A percentile compares a stretch with the other conserved stretches of the same genome.
Conservation (phyloP, 2,329 filamentous ascomycete species). For the Pyricularia grisea region DNA sequence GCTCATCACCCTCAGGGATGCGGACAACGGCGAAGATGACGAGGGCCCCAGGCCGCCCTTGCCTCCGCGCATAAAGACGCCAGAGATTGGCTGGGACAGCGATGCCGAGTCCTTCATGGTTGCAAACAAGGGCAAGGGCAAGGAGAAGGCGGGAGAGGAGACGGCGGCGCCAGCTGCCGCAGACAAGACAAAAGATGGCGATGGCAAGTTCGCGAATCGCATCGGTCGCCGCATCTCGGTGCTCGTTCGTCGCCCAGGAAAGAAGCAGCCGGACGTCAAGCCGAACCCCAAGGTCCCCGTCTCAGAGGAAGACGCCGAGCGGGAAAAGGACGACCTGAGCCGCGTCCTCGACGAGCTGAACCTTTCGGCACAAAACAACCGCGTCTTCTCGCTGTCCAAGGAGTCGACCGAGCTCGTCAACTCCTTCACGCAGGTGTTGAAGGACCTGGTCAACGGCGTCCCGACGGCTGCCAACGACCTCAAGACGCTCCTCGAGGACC, state of each 20-base stretch:
- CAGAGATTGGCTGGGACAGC: conserved; percentile 39
- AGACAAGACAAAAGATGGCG: conserved; percentile 17
- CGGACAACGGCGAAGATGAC: conserved; percentile 20
- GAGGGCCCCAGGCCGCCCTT: conserved; percentile 41
- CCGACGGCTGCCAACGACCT: conserved; percentile 91
- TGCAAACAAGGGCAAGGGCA: conserved; percentile 18
- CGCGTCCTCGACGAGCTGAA: conserved; percentile 77
- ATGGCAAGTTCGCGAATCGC: conserved; percentile 15
- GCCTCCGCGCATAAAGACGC: conserved; percentile 41
- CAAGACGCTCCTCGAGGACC: conserved; percentile 50
- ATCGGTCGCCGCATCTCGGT: conserved; percentile 24
- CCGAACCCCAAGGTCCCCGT: conserved; percentile 24
- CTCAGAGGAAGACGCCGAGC: conserved; percentile 25
- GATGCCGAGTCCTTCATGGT: conserved; percentile 25
- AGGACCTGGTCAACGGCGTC: conserved; percentile 84
- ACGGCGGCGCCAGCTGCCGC: conserved; percentile 7
- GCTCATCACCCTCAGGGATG: conserved; percentile 4
- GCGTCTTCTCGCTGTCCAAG: conserved; percentile 72
- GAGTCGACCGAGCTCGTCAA: conserved; percentile 75
- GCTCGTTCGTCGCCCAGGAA: conserved; percentile 23
- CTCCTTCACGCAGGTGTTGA: conserved; percentile 82
- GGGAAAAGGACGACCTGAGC: conserved; percentile 62
- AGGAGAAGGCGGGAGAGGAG: conserved; percentile 19
- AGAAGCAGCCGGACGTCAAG: conserved; percentile 26
- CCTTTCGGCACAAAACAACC: conserved; percentile 74